Evolutionary conservation across 768 basidiomycete species (phyloP).

Genomic region (Lactarius tabidus): DNA sequence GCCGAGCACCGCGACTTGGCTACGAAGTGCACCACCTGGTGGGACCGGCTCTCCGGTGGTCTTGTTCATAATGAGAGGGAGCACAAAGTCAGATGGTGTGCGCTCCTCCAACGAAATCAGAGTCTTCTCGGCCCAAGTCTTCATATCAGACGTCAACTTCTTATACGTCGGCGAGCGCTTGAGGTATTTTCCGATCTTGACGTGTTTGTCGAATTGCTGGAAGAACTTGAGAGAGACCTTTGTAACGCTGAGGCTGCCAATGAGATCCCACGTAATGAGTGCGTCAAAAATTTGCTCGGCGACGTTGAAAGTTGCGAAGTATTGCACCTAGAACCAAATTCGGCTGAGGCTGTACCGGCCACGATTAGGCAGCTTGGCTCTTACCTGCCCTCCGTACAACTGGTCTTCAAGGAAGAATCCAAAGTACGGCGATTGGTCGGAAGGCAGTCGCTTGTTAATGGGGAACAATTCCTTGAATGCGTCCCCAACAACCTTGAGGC

Average conservation of each 20-base stretch:
- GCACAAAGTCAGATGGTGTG: not conserved
- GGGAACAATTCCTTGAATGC: not conserved
- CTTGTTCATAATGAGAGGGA: not conserved
- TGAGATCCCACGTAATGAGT: not conserved
- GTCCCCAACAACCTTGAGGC: slow-evolving; percentile 1
- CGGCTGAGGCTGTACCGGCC: not conserved
- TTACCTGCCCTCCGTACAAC: not conserved
- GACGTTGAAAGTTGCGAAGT: not conserved
- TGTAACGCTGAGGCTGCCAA: not conserved
- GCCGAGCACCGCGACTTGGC: not conserved
- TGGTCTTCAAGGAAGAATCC: not conserved
- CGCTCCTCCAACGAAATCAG: not conserved
- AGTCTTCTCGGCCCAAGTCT: not conserved
- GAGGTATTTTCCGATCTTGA: not conserved
- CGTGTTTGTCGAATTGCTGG: not conserved
- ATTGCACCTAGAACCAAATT: not conserved
- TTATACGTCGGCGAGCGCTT: not conserved
- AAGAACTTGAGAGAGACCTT: not conserved
- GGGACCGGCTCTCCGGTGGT: not conserved
- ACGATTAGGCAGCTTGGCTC: not conserved
- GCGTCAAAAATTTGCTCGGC: not conserved
- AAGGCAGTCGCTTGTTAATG: not conserved
- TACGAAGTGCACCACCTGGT: not conserved
- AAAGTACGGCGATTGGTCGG: not conserved
- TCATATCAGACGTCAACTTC: not conserved